phyloP scores from a whole-genome alignment of 2,329 filamentous ascomycete species.

The Scedosporium apiospermum region DNA sequence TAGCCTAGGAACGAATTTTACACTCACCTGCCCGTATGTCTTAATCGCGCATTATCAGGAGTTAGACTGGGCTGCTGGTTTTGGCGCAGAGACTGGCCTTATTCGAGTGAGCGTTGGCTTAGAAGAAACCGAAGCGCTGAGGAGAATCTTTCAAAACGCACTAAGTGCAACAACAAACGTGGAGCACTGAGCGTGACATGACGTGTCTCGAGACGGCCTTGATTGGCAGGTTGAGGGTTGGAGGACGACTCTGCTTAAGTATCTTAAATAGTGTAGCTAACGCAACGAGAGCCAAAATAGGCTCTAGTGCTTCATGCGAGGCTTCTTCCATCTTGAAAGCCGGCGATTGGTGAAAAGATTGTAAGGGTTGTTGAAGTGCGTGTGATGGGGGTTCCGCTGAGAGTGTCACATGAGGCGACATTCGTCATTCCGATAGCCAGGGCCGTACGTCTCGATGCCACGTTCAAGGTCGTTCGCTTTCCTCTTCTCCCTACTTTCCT shows the following conservation, averaged over 20 bases:
- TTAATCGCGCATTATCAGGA: conserved; percentile 86
- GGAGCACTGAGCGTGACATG: too few species aligned
- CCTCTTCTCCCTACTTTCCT: conserved; percentile 58
- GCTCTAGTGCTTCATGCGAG: background rate
- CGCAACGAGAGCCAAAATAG: too few species aligned
- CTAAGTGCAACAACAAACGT: conserved; percentile 43
- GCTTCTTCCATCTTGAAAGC: background rate
- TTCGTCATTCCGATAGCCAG: conserved; percentile 48
- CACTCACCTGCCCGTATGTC: conserved; percentile 82
- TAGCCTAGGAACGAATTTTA: conserved; percentile 94
- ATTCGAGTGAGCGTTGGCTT: conserved; percentile 84
- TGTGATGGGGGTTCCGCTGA: background rate
- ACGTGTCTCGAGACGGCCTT: too few species aligned
- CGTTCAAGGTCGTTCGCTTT: conserved; percentile 65
- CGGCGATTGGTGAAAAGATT: too few species aligned
- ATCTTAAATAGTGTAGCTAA: too few species aligned
- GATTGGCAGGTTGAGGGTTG: too few species aligned
- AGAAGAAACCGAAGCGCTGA: conserved; percentile 63
- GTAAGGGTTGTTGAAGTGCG: too few species aligned
- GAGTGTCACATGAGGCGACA: conserved; percentile 49
- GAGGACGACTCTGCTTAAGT: too few species aligned
- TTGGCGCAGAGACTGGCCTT: conserved; percentile 71
- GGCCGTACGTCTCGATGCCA: conserved; percentile 63
- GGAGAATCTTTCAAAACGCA: conserved; percentile 56
- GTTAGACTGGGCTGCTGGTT: conserved; percentile 78